These are phyloP conservation scores for Nannizziopsis barbatae DNA, from an alignment of 2,329 filamentous ascomycete species.

Conservation along the genomic window DNA sequence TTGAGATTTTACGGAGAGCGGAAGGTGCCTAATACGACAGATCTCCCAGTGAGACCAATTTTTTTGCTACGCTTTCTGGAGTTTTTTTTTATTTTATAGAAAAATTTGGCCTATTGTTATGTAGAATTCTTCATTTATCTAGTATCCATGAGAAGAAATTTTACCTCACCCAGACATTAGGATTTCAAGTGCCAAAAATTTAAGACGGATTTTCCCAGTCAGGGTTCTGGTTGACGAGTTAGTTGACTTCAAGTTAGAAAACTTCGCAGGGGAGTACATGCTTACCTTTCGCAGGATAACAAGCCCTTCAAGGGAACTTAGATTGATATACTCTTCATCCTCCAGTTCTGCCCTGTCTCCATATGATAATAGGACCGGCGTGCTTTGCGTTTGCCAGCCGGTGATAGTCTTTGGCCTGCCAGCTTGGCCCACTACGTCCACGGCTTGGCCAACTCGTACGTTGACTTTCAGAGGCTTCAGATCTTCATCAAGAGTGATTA, in stretches of 20 bases:
- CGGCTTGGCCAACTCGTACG: constrained; percentile 92
- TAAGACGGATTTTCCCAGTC: constrained; percentile 32
- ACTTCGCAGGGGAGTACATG: constrained; percentile 4
- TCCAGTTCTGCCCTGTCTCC: constrained; percentile 94
- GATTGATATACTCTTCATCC: constrained; percentile 89
- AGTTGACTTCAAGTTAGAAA: constrained; percentile 19
- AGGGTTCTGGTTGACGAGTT: constrained; percentile 30
- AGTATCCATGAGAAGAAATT: constrained; percentile 6
- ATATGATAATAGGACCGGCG: constrained; percentile 87
- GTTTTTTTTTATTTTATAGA: not conserved
- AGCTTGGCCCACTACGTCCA: constrained; percentile 94
- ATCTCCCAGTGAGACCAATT: too few relatives aligned
- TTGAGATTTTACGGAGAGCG: too few relatives aligned
- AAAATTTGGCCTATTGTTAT: not conserved
- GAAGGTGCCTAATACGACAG: too few relatives aligned
- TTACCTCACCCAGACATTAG: not conserved
- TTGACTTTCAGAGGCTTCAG: constrained; percentile 90
- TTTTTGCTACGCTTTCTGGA: too few relatives aligned
- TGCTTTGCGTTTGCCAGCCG: constrained; percentile 98
- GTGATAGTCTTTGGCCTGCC: constrained; percentile 98
- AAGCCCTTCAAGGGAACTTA: constrained; percentile 85
- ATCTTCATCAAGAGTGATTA: constrained; percentile 90
- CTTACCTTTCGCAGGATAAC: constrained; percentile 94
- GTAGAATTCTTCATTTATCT: constrained; percentile 3
- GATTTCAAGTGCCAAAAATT: constrained; percentile 3